Evolutionary conservation across 2,329 filamentous ascomycete genomes (phyloP).

Genomic region (Pseudopyricularia javanii): DNA sequence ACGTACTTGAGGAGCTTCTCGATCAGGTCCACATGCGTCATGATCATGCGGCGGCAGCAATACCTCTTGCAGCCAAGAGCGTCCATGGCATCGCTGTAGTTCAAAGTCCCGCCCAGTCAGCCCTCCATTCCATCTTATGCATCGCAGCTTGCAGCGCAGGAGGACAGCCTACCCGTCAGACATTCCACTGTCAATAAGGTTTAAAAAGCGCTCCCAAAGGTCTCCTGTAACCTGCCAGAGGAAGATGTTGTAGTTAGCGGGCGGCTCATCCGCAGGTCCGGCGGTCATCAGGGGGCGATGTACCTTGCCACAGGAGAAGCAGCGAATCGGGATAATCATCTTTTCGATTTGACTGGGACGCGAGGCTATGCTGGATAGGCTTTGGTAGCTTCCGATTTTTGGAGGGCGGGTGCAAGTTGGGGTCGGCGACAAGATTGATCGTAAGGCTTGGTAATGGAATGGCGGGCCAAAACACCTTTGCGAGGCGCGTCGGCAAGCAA

Average conservation of each 20-base stretch:
- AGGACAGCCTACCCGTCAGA: conserved; percentile 53
- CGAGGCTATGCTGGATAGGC: not conserved
- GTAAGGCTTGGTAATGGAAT: too few relatives aligned
- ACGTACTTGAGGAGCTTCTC: conserved; percentile 91
- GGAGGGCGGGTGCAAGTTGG: not conserved
- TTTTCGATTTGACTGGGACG: conserved; percentile 20
- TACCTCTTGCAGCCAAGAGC: conserved; percentile 87
- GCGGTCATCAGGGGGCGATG: conserved; percentile 8
- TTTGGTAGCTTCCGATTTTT: not conserved
- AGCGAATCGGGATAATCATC: conserved; percentile 98
- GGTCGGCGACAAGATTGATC: too few relatives aligned
- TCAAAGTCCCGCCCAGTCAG: not conserved
- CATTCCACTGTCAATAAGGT: conserved; percentile 68
- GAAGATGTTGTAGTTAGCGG: conserved; percentile 16
- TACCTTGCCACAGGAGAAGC: conserved; percentile 99
- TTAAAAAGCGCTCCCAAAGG: conserved; percentile 92
- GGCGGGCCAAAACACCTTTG: too few relatives aligned
- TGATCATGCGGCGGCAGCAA: conserved; percentile 98
- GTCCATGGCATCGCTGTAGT: conserved; percentile 81
- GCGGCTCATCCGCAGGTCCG: not conserved
- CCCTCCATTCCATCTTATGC: not conserved
- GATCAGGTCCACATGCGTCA: conserved; percentile 98
- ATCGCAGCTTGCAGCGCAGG: not conserved
- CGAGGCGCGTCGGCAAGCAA: not conserved
- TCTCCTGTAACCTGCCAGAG: conserved; percentile 73